Evolutionary conservation across 1,284 basidiomycete genomes (phyloP), one percentile per base, ranked within the genome.

Genomic region (Sanghuangporus weigelae): DNA sequence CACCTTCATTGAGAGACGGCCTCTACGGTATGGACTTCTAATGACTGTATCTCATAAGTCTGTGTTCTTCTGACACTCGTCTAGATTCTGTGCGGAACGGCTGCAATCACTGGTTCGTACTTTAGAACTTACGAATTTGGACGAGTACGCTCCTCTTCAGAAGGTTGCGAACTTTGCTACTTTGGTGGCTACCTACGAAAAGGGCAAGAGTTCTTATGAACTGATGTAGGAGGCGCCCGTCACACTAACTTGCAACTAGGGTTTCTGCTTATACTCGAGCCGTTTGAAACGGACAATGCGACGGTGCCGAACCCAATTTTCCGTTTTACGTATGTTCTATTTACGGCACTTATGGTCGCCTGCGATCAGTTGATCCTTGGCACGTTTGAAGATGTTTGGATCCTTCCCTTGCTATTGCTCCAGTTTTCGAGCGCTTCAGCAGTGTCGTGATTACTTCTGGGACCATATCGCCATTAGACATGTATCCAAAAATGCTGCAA

Each of bases 401-500:
- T 74, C 97, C 97, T 0, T 95, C 96, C 1, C 84, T 99, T 35
- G 97, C 97, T 10, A 99, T 99, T 71, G 94, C 95, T 68, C 97
- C 97, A 0, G 93, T 99, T 26, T 98, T 99, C 74, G 97, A 99
- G 73, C 89, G 96, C 51, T 99, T 99, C 75, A 96, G 93, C 74
- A 96, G 92, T 68, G 97, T 99, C 51, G 95, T 99, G 70, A 99
- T 99, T 75, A 99, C 97, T 0, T 98, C 95, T 12, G 97, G 97
- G 70, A 99, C 97, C 38, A 96, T 99, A 70, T 98, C 95, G 7
- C 97, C 97, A 5, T 78, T 99, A 63, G 97, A 99, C 78, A 99
- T 99, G 97, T 97, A 99, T 75, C 97, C 97, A 23, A 99, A 99
- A 77, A 99, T 99, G 92, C 83, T 99, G 50, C 94, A 96, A 70